phyloP scores from a whole-genome alignment of 1,284 basidiomycete species.

The Retiboletus fuscus region DNA sequence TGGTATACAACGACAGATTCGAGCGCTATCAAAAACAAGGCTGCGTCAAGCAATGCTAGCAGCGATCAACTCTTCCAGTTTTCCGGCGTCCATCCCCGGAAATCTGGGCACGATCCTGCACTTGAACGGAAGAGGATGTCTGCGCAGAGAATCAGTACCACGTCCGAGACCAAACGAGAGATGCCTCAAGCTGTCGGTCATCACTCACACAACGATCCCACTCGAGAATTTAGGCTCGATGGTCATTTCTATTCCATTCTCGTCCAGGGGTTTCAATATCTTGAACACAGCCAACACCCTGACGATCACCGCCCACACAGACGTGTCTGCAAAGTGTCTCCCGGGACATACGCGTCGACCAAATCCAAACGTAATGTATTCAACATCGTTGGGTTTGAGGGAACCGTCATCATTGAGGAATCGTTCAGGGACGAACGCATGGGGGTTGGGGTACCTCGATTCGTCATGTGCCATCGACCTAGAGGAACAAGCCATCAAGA shows the following conservation, averaged over 20 bases:
- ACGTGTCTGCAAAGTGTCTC: constrained; percentile 27
- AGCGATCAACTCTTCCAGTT: constrained; percentile 26
- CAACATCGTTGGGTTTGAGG: constrained; percentile 12
- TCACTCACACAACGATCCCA: background rate
- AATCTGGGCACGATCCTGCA: constrained; percentile 27
- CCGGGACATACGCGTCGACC: constrained; percentile 16
- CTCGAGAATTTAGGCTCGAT: background rate
- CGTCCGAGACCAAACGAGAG: no score
- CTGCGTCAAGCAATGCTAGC: constrained; percentile 1
- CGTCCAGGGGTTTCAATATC: constrained; percentile 5
- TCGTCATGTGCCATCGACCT: constrained; percentile 31
- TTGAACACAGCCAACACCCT: constrained; percentile 8
- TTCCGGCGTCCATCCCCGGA: constrained; percentile 14
- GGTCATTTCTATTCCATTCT: background rate
- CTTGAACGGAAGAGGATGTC: constrained; percentile 27
- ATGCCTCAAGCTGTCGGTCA: background rate
- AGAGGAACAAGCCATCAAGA: background rate
- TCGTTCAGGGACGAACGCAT: constrained; percentile 27
- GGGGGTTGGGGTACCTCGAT: constrained; percentile 18
- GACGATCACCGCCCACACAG: constrained; percentile 13
- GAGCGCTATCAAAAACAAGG: background rate
- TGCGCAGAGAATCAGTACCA: background rate
- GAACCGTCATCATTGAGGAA: constrained; percentile 28
- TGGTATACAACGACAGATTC: no score
- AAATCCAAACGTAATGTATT: constrained; percentile 23